Conservation (phyloP, 2,329 filamentous ascomycete species). For the Phaeosphaeriaceae sp. region DNA sequence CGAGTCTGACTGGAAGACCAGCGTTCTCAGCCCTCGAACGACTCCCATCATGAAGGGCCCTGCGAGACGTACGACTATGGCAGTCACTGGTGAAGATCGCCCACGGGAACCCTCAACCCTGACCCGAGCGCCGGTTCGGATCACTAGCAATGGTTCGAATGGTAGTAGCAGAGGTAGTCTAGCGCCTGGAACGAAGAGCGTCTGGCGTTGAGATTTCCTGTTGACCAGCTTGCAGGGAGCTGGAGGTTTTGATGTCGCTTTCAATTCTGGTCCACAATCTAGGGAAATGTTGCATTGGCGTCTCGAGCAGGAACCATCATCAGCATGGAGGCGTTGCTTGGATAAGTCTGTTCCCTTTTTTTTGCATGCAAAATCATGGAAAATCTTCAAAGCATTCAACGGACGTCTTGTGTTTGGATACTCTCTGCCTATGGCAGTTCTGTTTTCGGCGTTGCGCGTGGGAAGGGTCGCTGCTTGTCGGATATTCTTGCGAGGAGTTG, state of each 20-base stretch:
- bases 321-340: constrained; percentile 1
- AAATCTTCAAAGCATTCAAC: constrained; percentile 8
- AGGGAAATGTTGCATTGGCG: not conserved
- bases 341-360: not conserved
- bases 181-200: constrained; percentile 37
- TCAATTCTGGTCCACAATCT: not conserved
- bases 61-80: constrained; percentile 47
- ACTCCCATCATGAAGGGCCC: constrained; percentile 66
- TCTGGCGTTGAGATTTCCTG: constrained; percentile 38
- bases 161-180: constrained; percentile 39
- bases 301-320: constrained; percentile 1
- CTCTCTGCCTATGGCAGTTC: constrained; percentile 5
- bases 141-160: constrained; percentile 39
- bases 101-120: constrained; percentile 32
- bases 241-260: constrained; percentile 6
- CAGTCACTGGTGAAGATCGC: constrained; percentile 38
- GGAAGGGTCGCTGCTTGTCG: not conserved
- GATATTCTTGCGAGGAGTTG: not conserved
- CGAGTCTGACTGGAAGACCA: constrained; percentile 62
- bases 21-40: constrained; percentile 68
- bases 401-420: constrained; percentile 1
- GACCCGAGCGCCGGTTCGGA: constrained; percentile 41
- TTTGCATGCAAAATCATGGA: not conserved
- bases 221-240: constrained; percentile 2
- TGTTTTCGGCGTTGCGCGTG: constrained; percentile 1